These are phyloP conservation scores for Pachyrhizus erosus DNA, from an alignment of 306 rosid genomes.

Conservation along the genomic window DNA sequence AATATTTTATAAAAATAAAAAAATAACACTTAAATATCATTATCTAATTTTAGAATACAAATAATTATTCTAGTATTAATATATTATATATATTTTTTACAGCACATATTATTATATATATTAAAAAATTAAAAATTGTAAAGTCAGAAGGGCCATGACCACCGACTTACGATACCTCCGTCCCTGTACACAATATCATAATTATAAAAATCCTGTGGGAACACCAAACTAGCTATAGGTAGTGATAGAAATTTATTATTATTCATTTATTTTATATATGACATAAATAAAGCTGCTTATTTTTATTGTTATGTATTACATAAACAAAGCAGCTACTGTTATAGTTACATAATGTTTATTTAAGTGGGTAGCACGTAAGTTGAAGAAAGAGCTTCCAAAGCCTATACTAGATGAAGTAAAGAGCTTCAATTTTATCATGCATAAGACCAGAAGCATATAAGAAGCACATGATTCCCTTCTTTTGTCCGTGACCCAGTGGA, in stretches of 20 bases:
- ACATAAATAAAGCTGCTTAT: neutral
- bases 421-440: neutral
- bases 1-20: too few species aligned
- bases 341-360: neutral
- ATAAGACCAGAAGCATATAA: neutral
- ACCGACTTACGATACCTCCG: too few species aligned
- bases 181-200: neutral
- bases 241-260: neutral
- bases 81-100: too few species aligned
- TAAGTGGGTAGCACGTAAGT: conserved; percentile 7
- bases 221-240: neutral
- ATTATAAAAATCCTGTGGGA: neutral
- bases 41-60: too few species aligned
- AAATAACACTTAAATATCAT: too few species aligned
- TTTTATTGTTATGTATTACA: neutral
- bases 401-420: neutral
- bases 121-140: too few species aligned
- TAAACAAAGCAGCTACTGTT: neutral
- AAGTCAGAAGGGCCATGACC: too few species aligned
- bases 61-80: too few species aligned
- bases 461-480: neutral
- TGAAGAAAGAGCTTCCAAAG: conserved; percentile 14
- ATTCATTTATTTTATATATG: neutral
- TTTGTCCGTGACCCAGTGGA: neutral
- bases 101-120: too few species aligned